A percentile compares a stretch with the other conserved stretches of the same genome.
These are phyloP conservation scores for Hypsizygus ulmarius DNA, from an alignment of 1,284 basidiomycete species.

Conservation along the genomic window DNA sequence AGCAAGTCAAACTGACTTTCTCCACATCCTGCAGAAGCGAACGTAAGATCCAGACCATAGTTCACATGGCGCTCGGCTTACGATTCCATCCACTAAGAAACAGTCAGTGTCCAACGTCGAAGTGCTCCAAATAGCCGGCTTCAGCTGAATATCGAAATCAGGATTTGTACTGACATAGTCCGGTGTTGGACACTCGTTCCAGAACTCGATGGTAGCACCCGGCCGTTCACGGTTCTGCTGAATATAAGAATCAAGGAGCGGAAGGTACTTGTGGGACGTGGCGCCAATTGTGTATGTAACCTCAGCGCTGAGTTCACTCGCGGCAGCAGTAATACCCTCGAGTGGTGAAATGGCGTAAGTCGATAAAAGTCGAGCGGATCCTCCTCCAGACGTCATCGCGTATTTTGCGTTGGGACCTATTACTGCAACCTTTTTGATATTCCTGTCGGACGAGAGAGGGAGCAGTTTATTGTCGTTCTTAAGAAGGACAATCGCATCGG, in stretches of 20 bases:
- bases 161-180: conserved; percentile 31
- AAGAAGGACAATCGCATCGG: conserved; percentile 44
- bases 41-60: neutral
- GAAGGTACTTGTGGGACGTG: conserved; percentile 36
- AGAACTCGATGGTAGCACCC: conserved; percentile 42
- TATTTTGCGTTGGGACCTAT: conserved; percentile 59
- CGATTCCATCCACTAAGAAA: conserved; percentile 40
- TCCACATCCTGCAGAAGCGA: conserved; percentile 26
- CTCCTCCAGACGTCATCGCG: conserved; percentile 51
- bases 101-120: conserved; percentile 34
- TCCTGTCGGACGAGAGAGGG: conserved; percentile 31
- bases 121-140: conserved; percentile 33
- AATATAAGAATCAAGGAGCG: conserved; percentile 36
- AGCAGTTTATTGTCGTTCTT: conserved; percentile 47
- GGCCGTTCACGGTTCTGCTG: conserved; percentile 26
- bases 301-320: conserved; percentile 37
- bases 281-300: conserved; percentile 38
- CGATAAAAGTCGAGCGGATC: conserved; percentile 46
- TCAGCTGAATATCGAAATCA: conserved; percentile 23
- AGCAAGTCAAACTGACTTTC: conserved; percentile 39
- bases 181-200: conserved; percentile 38
- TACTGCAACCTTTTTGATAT: conserved; percentile 46
- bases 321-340: conserved; percentile 43
- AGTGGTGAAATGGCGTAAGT: conserved; percentile 49
- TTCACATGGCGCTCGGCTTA: conserved; percentile 23